phyloP scores from a whole-genome alignment of 2,329 filamentous ascomycete genomes.

The Fusarium dlaminii region DNA sequence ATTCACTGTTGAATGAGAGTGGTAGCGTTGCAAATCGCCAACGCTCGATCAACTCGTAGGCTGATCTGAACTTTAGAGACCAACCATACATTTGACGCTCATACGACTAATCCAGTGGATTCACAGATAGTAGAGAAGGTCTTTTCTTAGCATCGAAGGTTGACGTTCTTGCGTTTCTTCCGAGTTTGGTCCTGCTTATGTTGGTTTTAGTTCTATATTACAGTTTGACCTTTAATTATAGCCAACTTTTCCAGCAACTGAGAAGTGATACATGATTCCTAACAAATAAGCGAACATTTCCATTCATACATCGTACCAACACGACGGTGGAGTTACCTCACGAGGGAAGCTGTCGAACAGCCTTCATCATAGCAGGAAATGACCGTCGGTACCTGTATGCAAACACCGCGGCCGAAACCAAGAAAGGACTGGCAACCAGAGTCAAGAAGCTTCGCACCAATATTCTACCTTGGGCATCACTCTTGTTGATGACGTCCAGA shows the following conservation, averaged over 20 bases:
- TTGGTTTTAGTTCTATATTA: constrained; percentile 11
- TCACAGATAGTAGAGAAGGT: not conserved
- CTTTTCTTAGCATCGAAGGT: not conserved
- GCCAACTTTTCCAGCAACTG: constrained; percentile 4
- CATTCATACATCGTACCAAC: not conserved
- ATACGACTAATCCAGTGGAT: not conserved
- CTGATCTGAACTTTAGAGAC: not conserved
- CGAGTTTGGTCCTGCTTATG: not conserved
- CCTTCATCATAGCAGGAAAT: constrained; percentile 32
- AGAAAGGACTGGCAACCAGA: constrained; percentile 47
- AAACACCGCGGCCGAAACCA: constrained; percentile 38
- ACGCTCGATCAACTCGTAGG: not conserved
- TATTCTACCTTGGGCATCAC: constrained; percentile 73
- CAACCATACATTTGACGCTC: not conserved
- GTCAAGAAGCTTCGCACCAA: constrained; percentile 59
- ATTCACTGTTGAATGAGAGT: not conserved
- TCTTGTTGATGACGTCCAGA: constrained; percentile 78
- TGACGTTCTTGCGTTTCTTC: not conserved
- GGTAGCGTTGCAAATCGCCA: not conserved
- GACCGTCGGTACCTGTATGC: constrained; percentile 42
- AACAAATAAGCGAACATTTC: not conserved
- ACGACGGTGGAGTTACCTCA: not conserved
- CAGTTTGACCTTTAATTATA: not conserved
- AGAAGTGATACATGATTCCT: not conserved
- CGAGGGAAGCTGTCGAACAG: constrained; percentile 19